Percentiles rank a stretch among this genome's conserved stretches.
These are phyloP conservation scores for Colletotrichum sp. DNA, from an alignment of 2,329 filamentous ascomycete genomes.

Conservation along the genomic window DNA sequence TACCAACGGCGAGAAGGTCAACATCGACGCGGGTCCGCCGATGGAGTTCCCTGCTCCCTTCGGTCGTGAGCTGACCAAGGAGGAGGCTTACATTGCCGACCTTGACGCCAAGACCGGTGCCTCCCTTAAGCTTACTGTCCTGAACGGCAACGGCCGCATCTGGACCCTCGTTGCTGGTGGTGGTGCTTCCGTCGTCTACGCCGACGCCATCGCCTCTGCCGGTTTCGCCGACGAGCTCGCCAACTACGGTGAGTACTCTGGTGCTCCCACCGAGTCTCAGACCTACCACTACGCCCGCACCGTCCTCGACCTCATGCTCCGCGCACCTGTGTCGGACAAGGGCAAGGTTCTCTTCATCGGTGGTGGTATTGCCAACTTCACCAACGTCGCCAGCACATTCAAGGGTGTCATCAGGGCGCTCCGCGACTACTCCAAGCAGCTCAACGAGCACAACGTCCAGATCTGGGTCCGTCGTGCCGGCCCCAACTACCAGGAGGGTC, in stretches of 20 bases:
- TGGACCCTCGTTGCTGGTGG: constrained; percentile 99
- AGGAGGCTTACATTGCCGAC: constrained; percentile 98
- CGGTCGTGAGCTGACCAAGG: constrained; percentile 97
- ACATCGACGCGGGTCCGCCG: constrained; percentile 92
- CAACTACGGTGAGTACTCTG: constrained; percentile 99
- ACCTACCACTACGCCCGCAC: constrained; percentile 99
- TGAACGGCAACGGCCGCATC: constrained; percentile 89
- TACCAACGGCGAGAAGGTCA: constrained; percentile 76
- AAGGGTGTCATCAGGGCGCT: constrained; percentile 99
- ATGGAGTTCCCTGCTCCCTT: constrained; percentile 99
- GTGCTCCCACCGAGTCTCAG: constrained; percentile 97
- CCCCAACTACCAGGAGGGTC: constrained; percentile 99
- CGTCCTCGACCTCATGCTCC: constrained; percentile 96
- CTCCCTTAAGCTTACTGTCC: constrained; percentile 95
- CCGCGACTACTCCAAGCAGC: constrained; percentile 82
- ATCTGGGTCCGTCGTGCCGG: constrained; percentile 93
- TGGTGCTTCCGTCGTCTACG: constrained; percentile 99
- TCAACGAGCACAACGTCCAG: constrained; percentile 96
- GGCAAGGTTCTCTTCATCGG: constrained; percentile 99
- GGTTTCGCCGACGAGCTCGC: constrained; percentile 96
- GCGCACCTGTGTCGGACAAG: constrained; percentile 81
- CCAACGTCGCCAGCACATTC: constrained; percentile 98
- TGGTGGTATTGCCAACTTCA: constrained; percentile 99
- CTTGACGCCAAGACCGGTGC: constrained; percentile 99
- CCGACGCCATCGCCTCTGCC: constrained; percentile 95